phyloP scores from a whole-genome alignment of 306 rosid species.

The Rosa rugosa region DNA sequence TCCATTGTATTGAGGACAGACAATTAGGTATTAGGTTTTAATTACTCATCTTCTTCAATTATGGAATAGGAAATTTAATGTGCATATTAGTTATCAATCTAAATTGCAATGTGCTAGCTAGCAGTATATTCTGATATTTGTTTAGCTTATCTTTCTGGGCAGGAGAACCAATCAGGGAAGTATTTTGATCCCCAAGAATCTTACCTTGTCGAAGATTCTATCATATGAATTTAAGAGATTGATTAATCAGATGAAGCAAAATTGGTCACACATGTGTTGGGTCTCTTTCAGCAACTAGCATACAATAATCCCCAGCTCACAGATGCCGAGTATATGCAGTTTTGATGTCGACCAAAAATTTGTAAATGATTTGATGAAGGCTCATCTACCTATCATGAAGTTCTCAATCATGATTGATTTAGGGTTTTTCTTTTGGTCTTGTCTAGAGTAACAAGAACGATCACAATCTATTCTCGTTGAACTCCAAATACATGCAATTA shows the following conservation, averaged over 20 bases:
- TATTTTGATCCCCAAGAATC: slow-evolving; percentile 40
- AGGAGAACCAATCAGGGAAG: slow-evolving; percentile 18
- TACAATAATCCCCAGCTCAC: slow-evolving; percentile 6
- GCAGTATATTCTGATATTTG: slow-evolving; percentile 51
- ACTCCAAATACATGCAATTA: neutral
- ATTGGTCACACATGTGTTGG: slow-evolving; percentile 22
- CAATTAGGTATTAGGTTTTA: slow-evolving; percentile 9
- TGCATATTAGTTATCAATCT: neutral
- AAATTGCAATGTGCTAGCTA: slow-evolving; percentile 31
- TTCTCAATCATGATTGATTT: neutral
- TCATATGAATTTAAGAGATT: neutral
- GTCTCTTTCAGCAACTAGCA: slow-evolving; percentile 9
- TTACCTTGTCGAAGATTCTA: slow-evolving; percentile 41
- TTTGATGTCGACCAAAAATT: neutral
- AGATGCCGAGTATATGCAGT: slow-evolving; percentile 3
- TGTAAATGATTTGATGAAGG: neutral
- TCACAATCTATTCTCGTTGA: neutral
- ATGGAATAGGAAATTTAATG: neutral
- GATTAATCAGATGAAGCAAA: slow-evolving; percentile 2
- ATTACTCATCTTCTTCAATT: neutral
- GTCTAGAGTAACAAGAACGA: neutral
- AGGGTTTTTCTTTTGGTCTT: neutral
- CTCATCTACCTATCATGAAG: neutral
- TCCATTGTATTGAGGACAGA: slow-evolving; percentile 29
- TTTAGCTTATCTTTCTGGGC: slow-evolving; percentile 46